Evolutionary conservation across 2,329 filamentous ascomycete genomes (phyloP).

Genomic region (Penicillium sp.): DNA sequence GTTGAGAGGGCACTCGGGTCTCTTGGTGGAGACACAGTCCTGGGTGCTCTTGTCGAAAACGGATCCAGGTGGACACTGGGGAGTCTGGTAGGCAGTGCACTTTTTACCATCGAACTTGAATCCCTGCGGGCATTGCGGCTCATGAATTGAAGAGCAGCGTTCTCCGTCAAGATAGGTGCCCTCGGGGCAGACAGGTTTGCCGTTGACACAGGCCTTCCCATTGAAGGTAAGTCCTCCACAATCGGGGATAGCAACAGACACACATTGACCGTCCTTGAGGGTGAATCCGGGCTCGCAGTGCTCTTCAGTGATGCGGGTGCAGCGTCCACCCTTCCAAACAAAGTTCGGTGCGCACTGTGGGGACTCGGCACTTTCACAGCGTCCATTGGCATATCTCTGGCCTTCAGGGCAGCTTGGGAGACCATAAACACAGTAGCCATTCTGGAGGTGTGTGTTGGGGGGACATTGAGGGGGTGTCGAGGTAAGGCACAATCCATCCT

Average conservation of each 20-base stretch:
- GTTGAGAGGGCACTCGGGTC: neutral
- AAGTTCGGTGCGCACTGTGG: neutral
- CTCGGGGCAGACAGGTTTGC: neutral
- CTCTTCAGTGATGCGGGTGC: neutral
- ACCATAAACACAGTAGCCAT: slow-evolving; percentile 6
- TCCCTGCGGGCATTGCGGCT: neutral
- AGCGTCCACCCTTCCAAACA: neutral
- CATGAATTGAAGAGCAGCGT: neutral
- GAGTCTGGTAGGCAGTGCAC: neutral
- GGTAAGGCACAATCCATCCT: slow-evolving; percentile 7
- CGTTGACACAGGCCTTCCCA: neutral
- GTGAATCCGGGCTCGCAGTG: neutral
- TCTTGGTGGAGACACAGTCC: neutral
- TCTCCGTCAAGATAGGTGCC: neutral
- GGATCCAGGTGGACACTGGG: neutral
- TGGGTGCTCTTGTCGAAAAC: neutral
- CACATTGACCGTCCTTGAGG: neutral
- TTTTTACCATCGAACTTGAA: slow-evolving; percentile 1
- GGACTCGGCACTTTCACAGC: neutral
- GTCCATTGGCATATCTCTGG: neutral
- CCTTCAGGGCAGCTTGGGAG: neutral
- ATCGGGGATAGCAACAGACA: neutral
- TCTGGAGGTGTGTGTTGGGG: slow-evolving; percentile 4
- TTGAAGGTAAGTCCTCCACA: neutral
- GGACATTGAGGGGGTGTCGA: slow-evolving; percentile 2